phyloP scores from a whole-genome alignment of 345 rosid genomes.

The Aethionema arabicum region DNA sequence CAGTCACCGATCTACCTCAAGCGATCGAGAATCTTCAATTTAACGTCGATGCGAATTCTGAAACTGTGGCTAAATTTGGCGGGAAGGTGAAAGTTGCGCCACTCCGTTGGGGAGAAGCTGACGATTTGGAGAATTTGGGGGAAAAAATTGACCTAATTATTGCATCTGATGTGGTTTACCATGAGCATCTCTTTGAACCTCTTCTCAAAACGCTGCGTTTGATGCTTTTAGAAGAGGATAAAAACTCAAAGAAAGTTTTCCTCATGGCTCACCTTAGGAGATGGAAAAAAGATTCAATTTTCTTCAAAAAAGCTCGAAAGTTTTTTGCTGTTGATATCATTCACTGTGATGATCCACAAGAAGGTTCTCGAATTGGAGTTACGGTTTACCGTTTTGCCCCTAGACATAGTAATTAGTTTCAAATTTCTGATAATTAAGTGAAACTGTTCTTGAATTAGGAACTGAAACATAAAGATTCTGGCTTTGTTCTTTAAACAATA shows the following conservation, averaged over 20 bases:
- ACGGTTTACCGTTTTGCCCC: constrained; percentile 48
- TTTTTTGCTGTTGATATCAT: constrained; percentile 52
- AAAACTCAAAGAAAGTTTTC: constrained; percentile 38
- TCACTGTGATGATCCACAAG: constrained; percentile 44
- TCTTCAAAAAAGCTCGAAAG: constrained; percentile 74
- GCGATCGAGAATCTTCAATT: constrained; percentile 62
- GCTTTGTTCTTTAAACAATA: neutral
- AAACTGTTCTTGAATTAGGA: neutral
- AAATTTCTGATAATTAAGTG: constrained; percentile 14
- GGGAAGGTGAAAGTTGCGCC: constrained; percentile 55
- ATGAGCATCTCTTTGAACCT: constrained; percentile 64
- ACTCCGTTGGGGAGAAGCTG: constrained; percentile 64
- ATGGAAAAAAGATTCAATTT: constrained; percentile 72
- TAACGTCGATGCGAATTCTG: constrained; percentile 65
- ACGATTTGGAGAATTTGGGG: constrained; percentile 48
- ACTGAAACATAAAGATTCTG: neutral
- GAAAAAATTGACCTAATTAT: constrained; percentile 51
- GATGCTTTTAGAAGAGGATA: constrained; percentile 36
- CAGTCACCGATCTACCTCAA: constrained; percentile 87
- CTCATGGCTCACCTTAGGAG: constrained; percentile 74
- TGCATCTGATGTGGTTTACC: constrained; percentile 87
- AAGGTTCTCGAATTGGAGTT: constrained; percentile 62
- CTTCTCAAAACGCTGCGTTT: constrained; percentile 63
- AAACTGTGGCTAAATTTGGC: constrained; percentile 28
- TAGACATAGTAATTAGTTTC: neutral